phyloP scores from a whole-genome alignment of 2,329 filamentous ascomycete genomes.

The Paradendryphiella salina region DNA sequence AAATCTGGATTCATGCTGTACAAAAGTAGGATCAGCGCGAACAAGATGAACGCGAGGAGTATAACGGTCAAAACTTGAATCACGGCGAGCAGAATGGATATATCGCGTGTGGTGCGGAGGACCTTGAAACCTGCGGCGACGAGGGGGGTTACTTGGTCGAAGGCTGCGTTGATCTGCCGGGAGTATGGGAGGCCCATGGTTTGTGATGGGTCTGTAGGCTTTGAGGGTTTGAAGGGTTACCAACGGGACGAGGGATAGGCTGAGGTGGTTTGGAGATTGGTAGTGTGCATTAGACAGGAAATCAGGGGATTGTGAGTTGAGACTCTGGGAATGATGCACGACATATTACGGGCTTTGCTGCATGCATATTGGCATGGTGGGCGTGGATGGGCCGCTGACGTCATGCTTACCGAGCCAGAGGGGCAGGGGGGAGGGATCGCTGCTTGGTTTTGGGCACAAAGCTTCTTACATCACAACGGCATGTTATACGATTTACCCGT shows the following conservation, averaged over 20 bases:
- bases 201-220: not conserved
- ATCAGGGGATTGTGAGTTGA: not conserved
- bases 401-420: slow-evolving; percentile 17
- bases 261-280: no score
- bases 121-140: slow-evolving; percentile 56
- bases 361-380: not conserved
- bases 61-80: slow-evolving; percentile 54
- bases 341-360: not conserved
- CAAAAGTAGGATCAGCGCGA: slow-evolving; percentile 47
- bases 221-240: no score
- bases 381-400: slow-evolving; percentile 20
- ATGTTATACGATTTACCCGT: no score
- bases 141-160: slow-evolving; percentile 58
- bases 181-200: slow-evolving; percentile 58
- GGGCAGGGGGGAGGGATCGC: slow-evolving; percentile 11
- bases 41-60: slow-evolving; percentile 48
- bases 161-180: slow-evolving; percentile 56
- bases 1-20: slow-evolving; percentile 56
- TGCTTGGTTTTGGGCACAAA: not conserved
- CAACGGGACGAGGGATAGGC: no score
- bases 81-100: slow-evolving; percentile 53
- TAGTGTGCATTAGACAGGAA: not conserved
- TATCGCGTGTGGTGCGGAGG: slow-evolving; percentile 55
- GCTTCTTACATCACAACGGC: no score
- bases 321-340: not conserved